A percentile compares a stretch with the other conserved stretches of the same genome.
Conservation (phyloP, 306 rosid genomes). For the Luffa acutangula region DNA sequence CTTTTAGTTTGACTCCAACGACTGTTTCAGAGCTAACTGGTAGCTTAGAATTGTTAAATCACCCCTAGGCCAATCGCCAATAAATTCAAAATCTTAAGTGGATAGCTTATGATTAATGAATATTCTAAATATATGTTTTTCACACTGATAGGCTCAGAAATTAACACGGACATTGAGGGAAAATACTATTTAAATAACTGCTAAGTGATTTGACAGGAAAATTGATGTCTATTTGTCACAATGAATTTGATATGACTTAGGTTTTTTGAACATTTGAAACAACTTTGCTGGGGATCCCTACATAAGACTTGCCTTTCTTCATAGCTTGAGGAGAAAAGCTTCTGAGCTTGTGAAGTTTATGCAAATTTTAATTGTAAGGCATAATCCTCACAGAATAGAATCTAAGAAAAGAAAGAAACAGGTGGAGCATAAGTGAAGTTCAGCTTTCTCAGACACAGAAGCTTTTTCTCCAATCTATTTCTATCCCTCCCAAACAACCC, state of each 20-base stretch:
- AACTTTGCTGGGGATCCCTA: not conserved
- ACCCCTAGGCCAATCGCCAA: not conserved
- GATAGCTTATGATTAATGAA: not conserved
- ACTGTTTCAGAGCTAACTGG: not conserved
- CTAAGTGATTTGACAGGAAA: not conserved
- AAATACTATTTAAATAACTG: not conserved
- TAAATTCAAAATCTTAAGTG: not conserved
- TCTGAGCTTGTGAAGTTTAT: not conserved
- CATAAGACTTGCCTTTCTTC: not conserved
- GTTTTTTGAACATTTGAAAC: not conserved
- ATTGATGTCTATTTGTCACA: not conserved
- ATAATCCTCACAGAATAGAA: not conserved
- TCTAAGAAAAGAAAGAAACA: not conserved
- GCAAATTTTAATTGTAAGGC: not conserved
- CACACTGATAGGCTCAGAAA: not conserved
- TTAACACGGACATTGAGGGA: not conserved
- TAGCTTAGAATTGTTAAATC: not conserved
- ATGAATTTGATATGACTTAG: not conserved
- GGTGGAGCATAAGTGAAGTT: conserved; percentile 1
- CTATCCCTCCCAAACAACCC: conserved; percentile 4
- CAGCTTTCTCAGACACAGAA: not conserved
- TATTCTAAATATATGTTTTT: not conserved
- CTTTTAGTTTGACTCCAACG: not conserved
- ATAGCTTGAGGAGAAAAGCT: not conserved
- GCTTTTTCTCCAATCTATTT: conserved; percentile 1